Percentiles rank a stretch among this genome's conserved stretches.
phyloP scores from a whole-genome alignment of 306 rosid species.

The Herpetospermum pedunculosum region DNA sequence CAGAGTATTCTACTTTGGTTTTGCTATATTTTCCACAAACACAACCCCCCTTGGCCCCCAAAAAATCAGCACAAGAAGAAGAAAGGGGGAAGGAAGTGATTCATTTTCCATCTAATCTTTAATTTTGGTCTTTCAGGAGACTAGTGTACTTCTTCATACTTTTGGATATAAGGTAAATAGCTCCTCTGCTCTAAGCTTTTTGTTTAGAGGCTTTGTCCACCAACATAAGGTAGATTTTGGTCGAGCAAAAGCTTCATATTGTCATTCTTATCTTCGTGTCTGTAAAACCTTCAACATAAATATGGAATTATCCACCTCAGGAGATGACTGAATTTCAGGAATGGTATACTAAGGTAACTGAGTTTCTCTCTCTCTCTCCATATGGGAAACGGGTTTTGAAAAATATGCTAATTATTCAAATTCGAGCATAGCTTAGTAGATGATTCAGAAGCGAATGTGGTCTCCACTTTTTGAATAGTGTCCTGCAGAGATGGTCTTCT shows the following conservation, averaged over 20 bases:
- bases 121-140: slow-evolving; percentile 1
- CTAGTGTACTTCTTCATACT: background rate
- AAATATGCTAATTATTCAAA: too few species aligned
- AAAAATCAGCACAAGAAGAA: background rate
- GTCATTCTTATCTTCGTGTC: background rate
- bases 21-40: too few species aligned
- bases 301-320: background rate
- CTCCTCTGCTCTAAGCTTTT: background rate
- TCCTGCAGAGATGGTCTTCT: too few species aligned
- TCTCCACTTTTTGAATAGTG: too few species aligned
- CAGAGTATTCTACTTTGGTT: slow-evolving; percentile 13
- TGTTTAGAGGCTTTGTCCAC: background rate
- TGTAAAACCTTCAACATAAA: background rate
- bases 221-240: background rate
- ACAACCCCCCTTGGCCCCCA: background rate
- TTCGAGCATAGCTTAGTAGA: too few species aligned
- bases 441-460: too few species aligned
- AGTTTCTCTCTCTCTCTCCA: background rate
- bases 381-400: too few species aligned
- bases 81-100: background rate
- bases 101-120: background rate
- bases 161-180: slow-evolving; percentile 1
- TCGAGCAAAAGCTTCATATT: background rate
- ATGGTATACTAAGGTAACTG: background rate
- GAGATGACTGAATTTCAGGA: background rate